Evolutionary conservation across 441 rosid species (phyloP), one percentile per base, ranked within the genome.

Genomic region (Aleurites moluccanus): DNA sequence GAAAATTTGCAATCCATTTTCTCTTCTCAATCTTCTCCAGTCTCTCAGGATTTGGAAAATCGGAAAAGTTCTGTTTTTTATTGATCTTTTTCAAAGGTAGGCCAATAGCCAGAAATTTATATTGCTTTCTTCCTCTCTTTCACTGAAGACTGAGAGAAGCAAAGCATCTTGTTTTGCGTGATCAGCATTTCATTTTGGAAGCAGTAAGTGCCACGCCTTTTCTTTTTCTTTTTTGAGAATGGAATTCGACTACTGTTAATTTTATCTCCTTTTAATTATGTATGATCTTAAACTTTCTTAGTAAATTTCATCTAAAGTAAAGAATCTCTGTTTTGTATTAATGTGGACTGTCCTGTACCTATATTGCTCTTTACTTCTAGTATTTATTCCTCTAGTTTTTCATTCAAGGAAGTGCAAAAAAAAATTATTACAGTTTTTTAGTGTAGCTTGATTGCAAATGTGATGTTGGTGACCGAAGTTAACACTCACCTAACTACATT

Each of bases 131-230:
- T 13, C 40, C 10, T 50, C 69, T 73, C 11, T 60, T 66, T 21
- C 25, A 18, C 25, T 50, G 76, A 70, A 45, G 62, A 64, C 44
- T 13, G 53, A 63, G 61, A 68, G 85, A 77, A 78, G 81, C 70
- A 85, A 79, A 78, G 81, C 77, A 77, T 75, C 67, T 72, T 72
- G 81, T 70, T 59, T 63, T 75, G 38, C 66, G 67, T 64, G 76
- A 50, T 72, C 76, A 23, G 63, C 72, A 47, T 76, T 80, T 45
- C 52, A 53, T 56, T 73, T 72, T 49, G 2, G 47, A 69, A 68
- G 62, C 56, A 70, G 82, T 78, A 72, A 77, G 74, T 55, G 16
- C 56, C 40, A 72, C 59, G 56, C 68, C 47, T 77, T 69, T 76
- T 60, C 35, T 8, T 63, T 64, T 71, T 63, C 27, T 56, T n/a